These are phyloP conservation scores for Cyphellophora attinorum DNA, from an alignment of 2,329 filamentous ascomycete species.

Conservation along the genomic window DNA sequence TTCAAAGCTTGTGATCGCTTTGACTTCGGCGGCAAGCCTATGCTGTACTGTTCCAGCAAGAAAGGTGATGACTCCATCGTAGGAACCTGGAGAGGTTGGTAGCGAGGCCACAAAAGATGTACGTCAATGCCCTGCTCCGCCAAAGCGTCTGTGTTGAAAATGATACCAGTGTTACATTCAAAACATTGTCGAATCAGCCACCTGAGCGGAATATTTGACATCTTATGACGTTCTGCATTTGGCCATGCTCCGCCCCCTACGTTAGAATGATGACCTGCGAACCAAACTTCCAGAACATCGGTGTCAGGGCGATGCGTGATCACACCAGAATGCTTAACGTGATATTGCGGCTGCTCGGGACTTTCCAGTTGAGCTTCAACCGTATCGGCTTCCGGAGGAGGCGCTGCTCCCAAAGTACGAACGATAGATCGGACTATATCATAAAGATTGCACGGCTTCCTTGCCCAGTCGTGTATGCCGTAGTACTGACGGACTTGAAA, in stretches of 20 bases:
- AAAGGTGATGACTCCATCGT: slow-evolving; percentile 24
- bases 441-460: not conserved
- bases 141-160: slow-evolving; percentile 30
- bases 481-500: slow-evolving; percentile 35
- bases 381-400: not conserved
- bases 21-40: slow-evolving; percentile 26
- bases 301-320: slow-evolving; percentile 27
- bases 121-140: slow-evolving; percentile 34
- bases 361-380: no score
- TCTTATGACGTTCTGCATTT: slow-evolving; percentile 32
- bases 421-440: no score
- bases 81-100: slow-evolving; percentile 23
- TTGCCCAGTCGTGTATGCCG: not conserved
- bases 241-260: slow-evolving; percentile 34
- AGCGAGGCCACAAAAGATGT: slow-evolving; percentile 30
- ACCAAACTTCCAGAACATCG: slow-evolving; percentile 37
- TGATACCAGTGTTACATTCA: slow-evolving; percentile 36
- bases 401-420: no score
- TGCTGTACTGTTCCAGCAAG: no score
- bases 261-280: slow-evolving; percentile 37
- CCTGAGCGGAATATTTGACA: slow-evolving; percentile 35
- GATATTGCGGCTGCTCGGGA: slow-evolving; percentile 1
- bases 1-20: slow-evolving; percentile 24
- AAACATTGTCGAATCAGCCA: slow-evolving; percentile 42
- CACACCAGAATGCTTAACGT: slow-evolving; percentile 8